Percentiles rank a stretch among this genome's conserved stretches.
Conservation (phyloP, 2,329 filamentous ascomycete species). For the Chaetomium olivaceum region DNA sequence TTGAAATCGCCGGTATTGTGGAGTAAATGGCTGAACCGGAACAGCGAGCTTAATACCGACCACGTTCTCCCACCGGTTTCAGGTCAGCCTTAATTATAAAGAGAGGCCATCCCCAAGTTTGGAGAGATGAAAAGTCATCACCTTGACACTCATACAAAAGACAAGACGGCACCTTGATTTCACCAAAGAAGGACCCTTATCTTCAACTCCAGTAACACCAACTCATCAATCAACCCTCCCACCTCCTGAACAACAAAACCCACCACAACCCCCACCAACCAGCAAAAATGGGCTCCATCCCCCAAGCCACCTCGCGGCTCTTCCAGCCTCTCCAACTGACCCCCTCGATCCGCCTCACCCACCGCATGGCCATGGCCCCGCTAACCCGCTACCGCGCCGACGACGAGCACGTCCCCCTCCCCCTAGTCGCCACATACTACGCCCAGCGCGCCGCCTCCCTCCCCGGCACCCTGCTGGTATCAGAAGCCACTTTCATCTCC, state of each 20-base stretch:
- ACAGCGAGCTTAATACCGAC: not conserved
- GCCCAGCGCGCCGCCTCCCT: slow-evolving; percentile 44
- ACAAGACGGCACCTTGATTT: not conserved
- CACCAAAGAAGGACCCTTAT: too few relatives aligned
- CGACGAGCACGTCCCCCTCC: slow-evolving; percentile 32
- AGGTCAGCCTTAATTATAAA: not conserved
- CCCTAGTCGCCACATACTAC: slow-evolving; percentile 42
- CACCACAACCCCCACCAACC: not conserved
- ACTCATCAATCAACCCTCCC: not conserved
- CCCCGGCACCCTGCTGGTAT: slow-evolving; percentile 46
- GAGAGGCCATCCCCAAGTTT: not conserved
- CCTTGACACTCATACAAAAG: not conserved
- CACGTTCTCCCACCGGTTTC: not conserved
- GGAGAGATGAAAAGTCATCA: not conserved
- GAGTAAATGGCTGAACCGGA: too few relatives aligned
- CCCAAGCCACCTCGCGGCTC: slow-evolving; percentile 31
- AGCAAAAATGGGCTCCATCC: not conserved
- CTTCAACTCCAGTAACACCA: not conserved
- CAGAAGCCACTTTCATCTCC: slow-evolving; percentile 49
- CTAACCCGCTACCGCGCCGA: slow-evolving; percentile 55
- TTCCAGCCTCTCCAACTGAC: slow-evolving; percentile 49
- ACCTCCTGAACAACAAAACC: not conserved
- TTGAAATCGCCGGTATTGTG: not conserved
- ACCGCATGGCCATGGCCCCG: slow-evolving; percentile 55
- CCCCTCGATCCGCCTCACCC: slow-evolving; percentile 47